Base-by-base conservation (phyloP, 805 yeast genomes). In the Ogataea nakhonphanomensis region DNA sequence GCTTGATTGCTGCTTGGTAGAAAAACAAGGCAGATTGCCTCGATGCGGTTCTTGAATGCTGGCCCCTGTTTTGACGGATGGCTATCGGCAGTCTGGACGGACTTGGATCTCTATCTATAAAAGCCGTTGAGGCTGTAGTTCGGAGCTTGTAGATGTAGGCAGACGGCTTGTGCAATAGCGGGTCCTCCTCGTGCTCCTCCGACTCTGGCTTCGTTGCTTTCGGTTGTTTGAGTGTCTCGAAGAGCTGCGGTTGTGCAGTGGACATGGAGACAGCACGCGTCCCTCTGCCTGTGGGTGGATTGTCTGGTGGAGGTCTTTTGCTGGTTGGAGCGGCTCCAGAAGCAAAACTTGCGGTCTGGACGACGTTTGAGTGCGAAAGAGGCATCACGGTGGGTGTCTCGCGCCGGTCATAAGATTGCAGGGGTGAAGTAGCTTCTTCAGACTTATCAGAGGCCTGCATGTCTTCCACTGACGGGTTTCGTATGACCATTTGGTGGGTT, bases 11-110 rank as follows among this genome's bases (percentile, higher is more conserved):
- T 15, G 63, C 58, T 41, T 61, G 48, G 27, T 44, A 49, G 42
- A 69, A 50, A 49, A 37, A 44, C 10, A 33, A 21, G 12, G 50
- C 42, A 8, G 56, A 48, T 37, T 54, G 57, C 21, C 53, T 44
- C 7, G 61, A 57, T 9, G 59, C 21, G 51, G 66, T 44, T 51
- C 62, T 43, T 46, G 47, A 47, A 46, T 59, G 58, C 46, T 35
- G 33, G 8, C 43, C 44, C 9, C 39, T 38, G 10, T 71, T 73
- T 15, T 66, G 57, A 30, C 73, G 54, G 13, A 77, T 76, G 7
- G 79, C 81, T n/a, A 71, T 66, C 0, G 82, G 82, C 22, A 76
- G 58, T 29, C 69, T 71, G 74, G 74, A 68, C 34, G 63, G 60
- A 0, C 65, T 65, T 0, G 80, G 76, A 2, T 70, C 64, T 1